phyloP scores from a whole-genome alignment of 2,329 filamentous ascomycete species.

The Trichoderma afroharzianum region DNA sequence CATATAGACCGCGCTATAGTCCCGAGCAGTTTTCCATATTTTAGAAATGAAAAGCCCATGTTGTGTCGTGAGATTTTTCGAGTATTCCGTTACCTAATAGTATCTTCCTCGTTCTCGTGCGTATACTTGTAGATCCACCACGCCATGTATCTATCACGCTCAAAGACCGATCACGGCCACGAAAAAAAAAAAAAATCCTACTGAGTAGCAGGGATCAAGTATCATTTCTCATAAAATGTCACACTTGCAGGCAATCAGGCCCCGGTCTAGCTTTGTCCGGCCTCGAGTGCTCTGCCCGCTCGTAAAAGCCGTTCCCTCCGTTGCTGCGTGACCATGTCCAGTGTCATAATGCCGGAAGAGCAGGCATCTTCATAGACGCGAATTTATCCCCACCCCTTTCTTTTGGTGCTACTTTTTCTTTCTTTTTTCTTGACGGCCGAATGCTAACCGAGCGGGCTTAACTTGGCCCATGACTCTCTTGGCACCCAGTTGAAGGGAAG shows the following conservation, averaged over 20 bases:
- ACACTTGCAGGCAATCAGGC: neutral
- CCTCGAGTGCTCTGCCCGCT: neutral
- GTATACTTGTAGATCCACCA: neutral
- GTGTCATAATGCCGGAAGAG: neutral
- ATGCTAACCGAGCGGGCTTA: neutral
- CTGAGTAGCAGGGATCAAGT: neutral
- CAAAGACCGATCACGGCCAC: neutral
- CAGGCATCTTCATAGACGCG: neutral
- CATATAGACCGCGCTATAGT: fast-evolving
- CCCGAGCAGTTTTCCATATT: neutral
- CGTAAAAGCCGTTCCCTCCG: neutral
- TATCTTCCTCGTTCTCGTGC: neutral
- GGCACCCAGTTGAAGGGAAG: neutral
- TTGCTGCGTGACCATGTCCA: neutral
- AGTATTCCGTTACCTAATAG: neutral
- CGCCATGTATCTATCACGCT: neutral
- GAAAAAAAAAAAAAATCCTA: neutral
- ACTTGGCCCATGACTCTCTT: neutral
- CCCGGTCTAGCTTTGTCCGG: fast-evolving
- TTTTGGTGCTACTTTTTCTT: neutral
- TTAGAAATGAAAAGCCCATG: neutral
- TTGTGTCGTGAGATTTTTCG: neutral
- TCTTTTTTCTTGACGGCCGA: neutral
- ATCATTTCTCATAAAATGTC: neutral
- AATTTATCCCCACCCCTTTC: neutral